Percentiles rank a stretch among this genome's conserved stretches.
These are phyloP conservation scores for Monosporozyma servazzii DNA, from an alignment of 805 yeast genomes.

Conservation along the genomic window DNA sequence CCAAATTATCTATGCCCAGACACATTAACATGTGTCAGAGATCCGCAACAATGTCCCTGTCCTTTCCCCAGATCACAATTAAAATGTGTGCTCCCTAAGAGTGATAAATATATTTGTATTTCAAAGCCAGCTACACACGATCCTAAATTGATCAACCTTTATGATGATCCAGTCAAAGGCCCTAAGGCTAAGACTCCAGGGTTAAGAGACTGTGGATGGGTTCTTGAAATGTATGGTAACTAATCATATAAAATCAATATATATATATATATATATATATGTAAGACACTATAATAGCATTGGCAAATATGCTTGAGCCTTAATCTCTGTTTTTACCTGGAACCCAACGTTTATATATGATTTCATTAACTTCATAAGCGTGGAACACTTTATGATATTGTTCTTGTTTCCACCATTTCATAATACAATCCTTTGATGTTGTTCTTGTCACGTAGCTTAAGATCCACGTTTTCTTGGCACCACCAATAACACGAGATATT, in stretches of 20 bases:
- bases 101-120: slow-evolving; percentile 59
- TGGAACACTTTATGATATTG: slow-evolving; percentile 27
- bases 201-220: slow-evolving; percentile 81
- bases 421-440: slow-evolving; percentile 22
- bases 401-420: slow-evolving; percentile 15
- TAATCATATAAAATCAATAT: background rate
- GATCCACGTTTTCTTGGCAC: slow-evolving; percentile 73
- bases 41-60: slow-evolving; percentile 76
- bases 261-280: background rate
- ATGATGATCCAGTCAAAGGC: slow-evolving; percentile 41
- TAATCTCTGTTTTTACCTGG: slow-evolving; percentile 78
- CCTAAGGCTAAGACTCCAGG: slow-evolving; percentile 39
- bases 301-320: background rate
- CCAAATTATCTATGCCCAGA: slow-evolving; percentile 69
- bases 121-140: slow-evolving; percentile 62
- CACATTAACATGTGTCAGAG: slow-evolving; percentile 66
- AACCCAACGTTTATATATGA: slow-evolving; percentile 72
- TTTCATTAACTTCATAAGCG: slow-evolving; percentile 47
- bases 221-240: slow-evolving; percentile 49
- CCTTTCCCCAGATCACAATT: slow-evolving; percentile 78
- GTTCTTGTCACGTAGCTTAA: slow-evolving; percentile 59
- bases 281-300: background rate
- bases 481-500: slow-evolving; percentile 70
- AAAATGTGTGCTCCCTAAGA: slow-evolving; percentile 65
- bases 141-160: slow-evolving; percentile 25